phyloP scores from a whole-genome alignment of 805 yeast species.

The Schwanniomyces polymorphus region DNA sequence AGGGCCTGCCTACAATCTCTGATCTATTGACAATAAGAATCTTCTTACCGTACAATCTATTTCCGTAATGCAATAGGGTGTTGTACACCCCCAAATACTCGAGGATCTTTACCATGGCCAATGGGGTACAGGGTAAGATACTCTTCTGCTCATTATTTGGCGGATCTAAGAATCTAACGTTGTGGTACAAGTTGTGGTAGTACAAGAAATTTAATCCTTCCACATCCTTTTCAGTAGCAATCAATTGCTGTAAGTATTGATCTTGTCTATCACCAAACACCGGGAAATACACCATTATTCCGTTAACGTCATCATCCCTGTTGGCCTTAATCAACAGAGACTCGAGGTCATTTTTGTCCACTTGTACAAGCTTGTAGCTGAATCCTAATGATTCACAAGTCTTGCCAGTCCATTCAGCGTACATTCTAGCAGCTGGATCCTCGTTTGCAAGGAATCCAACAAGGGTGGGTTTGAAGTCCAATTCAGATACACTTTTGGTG shows the following conservation, averaged over 20 bases:
- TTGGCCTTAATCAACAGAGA: constrained; percentile 82
- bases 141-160: constrained; percentile 69
- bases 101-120: constrained; percentile 89
- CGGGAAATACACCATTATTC: constrained; percentile 97
- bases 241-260: constrained; percentile 91
- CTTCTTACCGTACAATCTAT: constrained; percentile 90
- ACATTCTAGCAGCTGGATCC: constrained; percentile 94
- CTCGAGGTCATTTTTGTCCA: constrained; percentile 81
- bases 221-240: constrained; percentile 89
- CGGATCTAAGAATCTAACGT: constrained; percentile 78
- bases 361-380: constrained; percentile 71
- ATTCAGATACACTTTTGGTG: constrained; percentile 49
- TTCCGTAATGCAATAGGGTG: constrained; percentile 78
- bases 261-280: constrained; percentile 95
- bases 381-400: constrained; percentile 87
- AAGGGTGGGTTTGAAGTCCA: constrained; percentile 65
- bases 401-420: constrained; percentile 94
- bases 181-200: constrained; percentile 93
- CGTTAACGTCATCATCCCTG: constrained; percentile 71
- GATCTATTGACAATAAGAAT: constrained; percentile 89
- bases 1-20: constrained; percentile 96
- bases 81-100: constrained; percentile 91
- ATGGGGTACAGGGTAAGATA: constrained; percentile 93
- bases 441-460: constrained; percentile 91
- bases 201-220: constrained; percentile 92